These are phyloP conservation scores for Populus hybrid DNA, from an alignment of 441 rosid species.

Conservation along the genomic window DNA sequence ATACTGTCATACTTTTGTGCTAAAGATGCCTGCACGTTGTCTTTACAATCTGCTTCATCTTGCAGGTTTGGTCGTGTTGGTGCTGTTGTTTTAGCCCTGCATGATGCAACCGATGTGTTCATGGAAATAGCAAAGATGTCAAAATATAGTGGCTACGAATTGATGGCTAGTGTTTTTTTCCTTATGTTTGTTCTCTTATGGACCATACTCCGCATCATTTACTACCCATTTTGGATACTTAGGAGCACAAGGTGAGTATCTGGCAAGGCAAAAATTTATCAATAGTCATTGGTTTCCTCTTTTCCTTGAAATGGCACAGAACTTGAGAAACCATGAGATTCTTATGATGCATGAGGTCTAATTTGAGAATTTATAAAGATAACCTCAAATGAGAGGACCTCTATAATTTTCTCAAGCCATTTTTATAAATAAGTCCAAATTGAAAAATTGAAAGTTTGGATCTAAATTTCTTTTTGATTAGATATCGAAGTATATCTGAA, in stretches of 20 bases:
- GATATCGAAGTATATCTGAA: not conserved
- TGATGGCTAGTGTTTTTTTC: constrained; percentile 59
- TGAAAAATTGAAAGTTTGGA: not conserved
- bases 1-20: not conserved
- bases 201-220: constrained; percentile 74
- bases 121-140: constrained; percentile 92
- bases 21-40: not conserved
- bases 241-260: constrained; percentile 86
- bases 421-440: no score
- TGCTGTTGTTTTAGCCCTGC: constrained; percentile 77
- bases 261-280: not conserved
- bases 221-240: constrained; percentile 79
- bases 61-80: constrained; percentile 84
- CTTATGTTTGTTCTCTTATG: constrained; percentile 66
- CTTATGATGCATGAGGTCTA: not conserved
- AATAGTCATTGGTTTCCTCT: constrained; percentile 8
- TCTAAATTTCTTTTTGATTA: no score
- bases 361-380: not conserved
- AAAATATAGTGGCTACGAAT: constrained; percentile 72
- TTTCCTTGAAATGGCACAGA: not conserved
- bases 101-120: constrained; percentile 85
- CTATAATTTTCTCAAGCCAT: not conserved
- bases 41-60: constrained; percentile 10
- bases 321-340: not conserved
- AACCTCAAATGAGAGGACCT: not conserved